Conservation (phyloP, 1,284 basidiomycete genomes). For the Austroboletus novae-zelandiae region DNA sequence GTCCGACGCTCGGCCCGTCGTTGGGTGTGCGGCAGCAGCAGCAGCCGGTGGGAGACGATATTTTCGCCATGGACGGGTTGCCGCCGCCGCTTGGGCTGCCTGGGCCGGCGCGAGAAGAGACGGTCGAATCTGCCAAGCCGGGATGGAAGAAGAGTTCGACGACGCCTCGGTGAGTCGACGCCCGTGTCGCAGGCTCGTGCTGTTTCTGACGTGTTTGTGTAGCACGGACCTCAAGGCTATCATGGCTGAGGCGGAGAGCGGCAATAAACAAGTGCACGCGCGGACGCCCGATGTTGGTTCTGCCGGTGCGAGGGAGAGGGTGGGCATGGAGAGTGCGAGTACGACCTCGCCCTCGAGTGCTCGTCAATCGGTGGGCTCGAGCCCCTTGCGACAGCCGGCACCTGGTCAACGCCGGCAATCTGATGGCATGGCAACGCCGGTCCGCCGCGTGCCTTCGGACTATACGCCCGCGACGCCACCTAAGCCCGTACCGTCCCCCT, state of each 20-base stretch:
- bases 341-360: too few species aligned
- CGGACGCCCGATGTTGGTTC: neutral
- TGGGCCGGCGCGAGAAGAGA: too few species aligned
- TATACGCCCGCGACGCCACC: slow-evolving; percentile 4
- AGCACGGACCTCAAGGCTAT: slow-evolving; percentile 83
- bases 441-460: slow-evolving; percentile 5
- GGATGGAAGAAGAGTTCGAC: slow-evolving; percentile 45
- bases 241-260: slow-evolving; percentile 73
- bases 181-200: neutral
- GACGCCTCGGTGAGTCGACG: slow-evolving; percentile 40
- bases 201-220: neutral
- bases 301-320: too few species aligned
- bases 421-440: neutral
- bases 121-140: slow-evolving; percentile 1
- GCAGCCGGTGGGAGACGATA: slow-evolving; percentile 38
- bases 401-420: slow-evolving; percentile 4
- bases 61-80: slow-evolving; percentile 44
- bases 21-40: neutral
- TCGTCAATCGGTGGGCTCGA: too few species aligned
- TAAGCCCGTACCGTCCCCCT: neutral
- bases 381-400: neutral
- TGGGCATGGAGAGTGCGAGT: too few species aligned
- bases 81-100: too few species aligned
- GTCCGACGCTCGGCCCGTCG: slow-evolving; percentile 18
- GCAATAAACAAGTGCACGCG: slow-evolving; percentile 17